phyloP scores from a whole-genome alignment of 2,329 filamentous ascomycete genomes.

The Hypoxylon sp. region DNA sequence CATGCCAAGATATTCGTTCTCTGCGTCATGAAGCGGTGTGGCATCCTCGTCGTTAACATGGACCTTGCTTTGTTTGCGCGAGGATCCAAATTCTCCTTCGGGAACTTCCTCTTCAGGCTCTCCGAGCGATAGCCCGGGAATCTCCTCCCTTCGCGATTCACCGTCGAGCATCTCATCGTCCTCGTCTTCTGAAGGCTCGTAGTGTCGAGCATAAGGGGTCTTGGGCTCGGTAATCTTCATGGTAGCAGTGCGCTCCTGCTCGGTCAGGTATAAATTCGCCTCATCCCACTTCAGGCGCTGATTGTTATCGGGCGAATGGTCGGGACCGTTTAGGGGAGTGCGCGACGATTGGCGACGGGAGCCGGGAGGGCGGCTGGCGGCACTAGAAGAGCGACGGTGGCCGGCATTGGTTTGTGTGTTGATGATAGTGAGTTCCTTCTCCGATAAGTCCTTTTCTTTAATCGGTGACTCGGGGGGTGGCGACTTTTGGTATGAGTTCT shows the following conservation, averaged over 20 bases:
- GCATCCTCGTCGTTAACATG: constrained; percentile 77
- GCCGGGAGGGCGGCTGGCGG: constrained; percentile 71
- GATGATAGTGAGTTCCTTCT: constrained; percentile 91
- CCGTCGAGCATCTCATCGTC: constrained; percentile 75
- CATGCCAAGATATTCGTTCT: constrained; percentile 68
- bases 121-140: constrained; percentile 91
- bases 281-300: constrained; percentile 98
- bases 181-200: constrained; percentile 89
- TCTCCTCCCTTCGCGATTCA: constrained; percentile 76
- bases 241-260: constrained; percentile 93
- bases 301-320: constrained; percentile 69
- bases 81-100: constrained; percentile 59
- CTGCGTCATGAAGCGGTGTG: constrained; percentile 72
- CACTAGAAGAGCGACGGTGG: constrained; percentile 85
- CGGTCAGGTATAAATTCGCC: constrained; percentile 95
- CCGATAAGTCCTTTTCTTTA: constrained; percentile 69
- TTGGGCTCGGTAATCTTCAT: constrained; percentile 99
- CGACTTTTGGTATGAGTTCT: constrained; percentile 82
- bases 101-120: constrained; percentile 85
- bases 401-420: constrained; percentile 97
- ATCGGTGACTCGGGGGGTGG: constrained; percentile 68
- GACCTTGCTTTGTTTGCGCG: constrained; percentile 73
- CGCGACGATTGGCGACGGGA: constrained; percentile 80
- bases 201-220: constrained; percentile 94
- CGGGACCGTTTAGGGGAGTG: constrained; percentile 61